phyloP scores from a whole-genome alignment of 148 eudicot genomes.

The Persicaria tinctoria region DNA sequence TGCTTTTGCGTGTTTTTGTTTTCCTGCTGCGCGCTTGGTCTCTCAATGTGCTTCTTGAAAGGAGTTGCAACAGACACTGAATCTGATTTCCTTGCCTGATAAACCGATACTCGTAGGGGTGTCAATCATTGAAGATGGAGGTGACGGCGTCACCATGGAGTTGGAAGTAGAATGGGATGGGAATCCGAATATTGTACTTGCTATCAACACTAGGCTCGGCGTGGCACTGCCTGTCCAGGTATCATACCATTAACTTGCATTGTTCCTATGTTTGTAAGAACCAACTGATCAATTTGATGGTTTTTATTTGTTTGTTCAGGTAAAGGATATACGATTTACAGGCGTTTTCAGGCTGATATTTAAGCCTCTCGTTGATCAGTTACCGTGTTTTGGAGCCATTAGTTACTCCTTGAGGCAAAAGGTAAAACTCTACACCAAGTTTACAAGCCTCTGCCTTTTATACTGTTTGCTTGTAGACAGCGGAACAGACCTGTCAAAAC shows the following conservation, averaged over 20 bases:
- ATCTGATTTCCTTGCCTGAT: conserved; percentile 1
- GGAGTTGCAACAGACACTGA: neutral
- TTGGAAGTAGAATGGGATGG: conserved; percentile 98
- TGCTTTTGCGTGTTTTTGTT: conserved; percentile 52
- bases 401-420: conserved; percentile 63
- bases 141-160: conserved; percentile 89
- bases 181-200: conserved; percentile 86
- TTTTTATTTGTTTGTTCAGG: conserved; percentile 33
- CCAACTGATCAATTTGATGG: neutral
- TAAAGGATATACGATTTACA: conserved; percentile 80
- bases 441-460: neutral
- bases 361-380: conserved; percentile 73
- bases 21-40: too few species aligned
- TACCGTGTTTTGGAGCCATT: conserved; percentile 91
- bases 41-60: too few species aligned
- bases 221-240: conserved; percentile 92
- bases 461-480: neutral
- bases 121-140: conserved; percentile 67
- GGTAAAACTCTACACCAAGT: conserved; percentile 23
- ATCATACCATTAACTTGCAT: neutral
- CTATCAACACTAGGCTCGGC: conserved; percentile 87
- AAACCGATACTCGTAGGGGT: conserved; percentile 41
- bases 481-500: neutral
- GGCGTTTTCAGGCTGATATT: conserved; percentile 88
- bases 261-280: neutral